Evolutionary conservation across 2,329 filamentous ascomycete species (phyloP).

Genomic region (Xylaria sp.): DNA sequence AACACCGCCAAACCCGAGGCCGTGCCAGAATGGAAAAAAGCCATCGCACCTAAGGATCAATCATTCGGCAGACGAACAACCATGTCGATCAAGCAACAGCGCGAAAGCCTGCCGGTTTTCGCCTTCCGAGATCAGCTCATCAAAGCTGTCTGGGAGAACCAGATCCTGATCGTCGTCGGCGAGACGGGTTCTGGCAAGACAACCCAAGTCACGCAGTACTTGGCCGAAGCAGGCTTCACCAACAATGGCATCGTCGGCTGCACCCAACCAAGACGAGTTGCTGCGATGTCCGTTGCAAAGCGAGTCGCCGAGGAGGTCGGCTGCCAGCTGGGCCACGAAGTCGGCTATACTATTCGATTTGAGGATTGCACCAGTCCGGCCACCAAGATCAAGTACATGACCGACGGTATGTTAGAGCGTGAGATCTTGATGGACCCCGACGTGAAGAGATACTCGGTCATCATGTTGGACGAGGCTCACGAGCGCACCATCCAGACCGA

Average conservation of each 20-base stretch:
- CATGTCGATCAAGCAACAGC: slow-evolving; percentile 92
- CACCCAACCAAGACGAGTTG: slow-evolving; percentile 94
- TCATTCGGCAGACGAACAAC: slow-evolving; percentile 84
- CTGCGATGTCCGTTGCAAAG: slow-evolving; percentile 96
- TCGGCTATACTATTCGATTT: slow-evolving; percentile 97
- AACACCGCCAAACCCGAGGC: slow-evolving; percentile 64
- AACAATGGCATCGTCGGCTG: slow-evolving; percentile 91
- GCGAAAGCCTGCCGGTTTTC: slow-evolving; percentile 86
- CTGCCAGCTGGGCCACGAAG: slow-evolving; percentile 85
- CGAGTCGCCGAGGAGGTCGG: slow-evolving; percentile 96
- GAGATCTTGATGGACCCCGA: slow-evolving; percentile 93
- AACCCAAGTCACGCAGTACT: slow-evolving; percentile 91
- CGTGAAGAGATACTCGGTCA: slow-evolving; percentile 86
- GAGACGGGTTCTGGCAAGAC: slow-evolving; percentile 98
- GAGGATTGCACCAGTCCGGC: slow-evolving; percentile 87
- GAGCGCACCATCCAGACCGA: slow-evolving; percentile 96
- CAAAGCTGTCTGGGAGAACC: slow-evolving; percentile 83
- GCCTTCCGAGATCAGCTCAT: slow-evolving; percentile 87
- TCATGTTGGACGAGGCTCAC: slow-evolving; percentile 98
- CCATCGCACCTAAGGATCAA: slow-evolving; percentile 76
- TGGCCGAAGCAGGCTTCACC: slow-evolving; percentile 89
- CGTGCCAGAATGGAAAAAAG: slow-evolving; percentile 91
- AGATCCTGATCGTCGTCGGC: slow-evolving; percentile 92
- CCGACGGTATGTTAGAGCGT: slow-evolving; percentile 95
- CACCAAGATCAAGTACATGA: slow-evolving; percentile 99